Base-by-base conservation (phyloP, 352 stramenopile genomes). In the Pythium aphanidermatum region DNA sequence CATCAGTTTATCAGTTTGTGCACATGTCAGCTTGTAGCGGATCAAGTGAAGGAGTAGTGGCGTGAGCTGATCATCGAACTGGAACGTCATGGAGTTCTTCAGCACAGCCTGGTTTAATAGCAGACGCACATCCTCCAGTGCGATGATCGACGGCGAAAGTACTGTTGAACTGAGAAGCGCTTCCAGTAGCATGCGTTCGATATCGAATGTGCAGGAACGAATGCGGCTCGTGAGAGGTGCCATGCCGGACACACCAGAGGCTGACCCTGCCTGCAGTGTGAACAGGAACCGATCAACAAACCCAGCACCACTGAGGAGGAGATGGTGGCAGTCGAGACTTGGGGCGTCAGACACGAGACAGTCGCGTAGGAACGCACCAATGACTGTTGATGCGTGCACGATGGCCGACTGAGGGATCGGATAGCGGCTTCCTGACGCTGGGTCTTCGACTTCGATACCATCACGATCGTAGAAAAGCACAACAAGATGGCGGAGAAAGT, bases 271-370 rank as follows among this genome's bases (percentile, higher is more conserved):
- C 50, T 35, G 42, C 31, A 85, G 37, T 16, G 65, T 63, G 29
- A 72, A 63, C 16, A 85, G 43, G 19, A 81, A 74, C 7, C 73
- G 63, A 26, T 79, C 66, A n/a, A 83, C 13, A 29, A 75, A 75
- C 11, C 73, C 65, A 8, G 77, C 40, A 5, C 78, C 32, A 12
- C 17, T 39, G n/a, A 55, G 32, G 2, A 64, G 34, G 0, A 64
- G 56, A 6, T 56, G 35, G 0, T 61, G 39, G 8, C 74, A 44
- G 11, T 70, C 9, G 17, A 19, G 21, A 21, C 42, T 50, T 20
- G 69, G 54, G 2, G 6, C 20, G 9, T 27, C 31, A 0, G 30
- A 16, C 0, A 37, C 16, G 16, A 46, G 16, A 27, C 55, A 64
- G 40, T 59, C 49, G 13, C 49, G 47, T 38, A 64, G 23, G 37